Percentiles rank a stretch among this genome's conserved stretches.
Evolutionary conservation across 2,329 filamentous ascomycete genomes (phyloP).

Genomic region (Colletotrichum tofieldiae): DNA sequence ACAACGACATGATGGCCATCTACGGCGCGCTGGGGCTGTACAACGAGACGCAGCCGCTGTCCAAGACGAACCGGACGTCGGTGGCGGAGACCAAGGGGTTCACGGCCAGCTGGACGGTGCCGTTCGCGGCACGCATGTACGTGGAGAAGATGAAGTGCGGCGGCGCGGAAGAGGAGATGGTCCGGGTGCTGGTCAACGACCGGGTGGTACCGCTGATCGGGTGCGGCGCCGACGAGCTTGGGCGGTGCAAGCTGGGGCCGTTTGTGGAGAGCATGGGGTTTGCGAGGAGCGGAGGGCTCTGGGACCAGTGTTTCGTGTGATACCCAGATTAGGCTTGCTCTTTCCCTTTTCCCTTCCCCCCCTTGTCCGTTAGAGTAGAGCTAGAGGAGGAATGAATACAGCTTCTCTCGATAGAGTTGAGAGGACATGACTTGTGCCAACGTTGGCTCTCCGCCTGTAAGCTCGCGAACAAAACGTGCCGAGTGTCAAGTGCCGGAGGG

Average conservation of each 20-base stretch:
- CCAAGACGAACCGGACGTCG: conserved; percentile 65
- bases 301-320: conserved; percentile 74
- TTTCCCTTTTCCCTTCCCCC: neutral
- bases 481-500: conserved; percentile 23
- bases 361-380: neutral
- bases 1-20: conserved; percentile 87
- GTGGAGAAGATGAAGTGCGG: conserved; percentile 88
- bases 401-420: neutral
- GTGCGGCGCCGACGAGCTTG: conserved; percentile 79
- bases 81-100: conserved; percentile 73
- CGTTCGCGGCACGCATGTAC: conserved; percentile 86
- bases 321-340: conserved; percentile 6
- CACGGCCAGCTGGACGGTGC: conserved; percentile 83
- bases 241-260: conserved; percentile 77
- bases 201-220: conserved; percentile 80
- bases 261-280: conserved; percentile 86
- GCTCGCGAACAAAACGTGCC: conserved; percentile 9
- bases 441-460: neutral
- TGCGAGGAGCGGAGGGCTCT: conserved; percentile 79
- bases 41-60: conserved; percentile 72
- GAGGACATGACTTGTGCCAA: neutral
- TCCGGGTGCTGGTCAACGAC: conserved; percentile 88
- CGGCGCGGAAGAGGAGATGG: conserved; percentile 70
- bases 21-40: conserved; percentile 86
- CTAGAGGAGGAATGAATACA: neutral